Percentiles rank a stretch among this genome's conserved stretches.
Evolutionary conservation across 176 grass and related monocot genomes (phyloP).

Genomic region (Luzula sylvatica): DNA sequence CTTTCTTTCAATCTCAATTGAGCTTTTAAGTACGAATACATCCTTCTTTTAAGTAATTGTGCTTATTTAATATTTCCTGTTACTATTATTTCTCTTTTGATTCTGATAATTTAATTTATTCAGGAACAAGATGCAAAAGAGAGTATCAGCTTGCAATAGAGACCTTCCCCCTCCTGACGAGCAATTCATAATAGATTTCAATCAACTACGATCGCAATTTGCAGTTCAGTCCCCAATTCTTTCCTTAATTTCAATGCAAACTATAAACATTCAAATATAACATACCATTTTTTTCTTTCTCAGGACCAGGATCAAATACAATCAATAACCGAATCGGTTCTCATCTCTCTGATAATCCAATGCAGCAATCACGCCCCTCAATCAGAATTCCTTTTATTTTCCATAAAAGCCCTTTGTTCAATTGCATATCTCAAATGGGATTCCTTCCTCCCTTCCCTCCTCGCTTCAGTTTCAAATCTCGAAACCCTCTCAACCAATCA

Average conservation of each 20-base stretch:
- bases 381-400: conserved; percentile 94
- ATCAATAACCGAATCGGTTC: conserved; percentile 67
- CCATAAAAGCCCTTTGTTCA: conserved; percentile 60
- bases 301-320: conserved; percentile 90
- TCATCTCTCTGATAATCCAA: conserved; percentile 74
- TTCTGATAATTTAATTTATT: conserved; percentile 3
- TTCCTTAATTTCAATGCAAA: conserved; percentile 8
- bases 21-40: background rate
- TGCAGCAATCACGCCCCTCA: conserved; percentile 71
- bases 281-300: conserved; percentile 17
- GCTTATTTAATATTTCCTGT: background rate
- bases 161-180: conserved; percentile 68
- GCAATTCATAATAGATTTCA: conserved; percentile 91
- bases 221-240: conserved; percentile 28
- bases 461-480: conserved; percentile 46
- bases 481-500: conserved; percentile 40
- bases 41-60: background rate
- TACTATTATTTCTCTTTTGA: background rate
- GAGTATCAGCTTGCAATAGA: conserved; percentile 57
- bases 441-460: conserved; percentile 69
- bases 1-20: background rate
- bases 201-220: conserved; percentile 44
- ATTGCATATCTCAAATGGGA: conserved; percentile 82
- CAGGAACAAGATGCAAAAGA: conserved; percentile 97
- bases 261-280: conserved; percentile 13